Base-by-base conservation (phyloP, 805 yeast species). In the Brettanomyces anomalus region DNA sequence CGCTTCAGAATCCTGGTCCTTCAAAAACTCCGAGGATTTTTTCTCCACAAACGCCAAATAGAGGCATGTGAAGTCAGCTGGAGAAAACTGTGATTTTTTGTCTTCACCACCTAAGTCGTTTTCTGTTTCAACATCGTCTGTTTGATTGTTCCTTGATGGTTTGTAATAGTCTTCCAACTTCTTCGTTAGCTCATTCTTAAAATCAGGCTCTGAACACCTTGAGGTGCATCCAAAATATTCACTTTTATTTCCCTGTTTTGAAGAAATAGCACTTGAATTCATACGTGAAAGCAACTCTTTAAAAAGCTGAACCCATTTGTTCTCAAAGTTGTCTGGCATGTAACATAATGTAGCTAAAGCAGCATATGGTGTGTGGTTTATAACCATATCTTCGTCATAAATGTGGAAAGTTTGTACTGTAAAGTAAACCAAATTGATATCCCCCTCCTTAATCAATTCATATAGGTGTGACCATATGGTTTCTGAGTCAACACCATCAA, bases 311-410 rank as follows among this genome's bases (percentile, higher is more conserved):
- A 71, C 53, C 67, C 79, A 70, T n/a, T 43, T 35, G 3, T 40
- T 28, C 19, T 59, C 53, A 18, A 49, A 40, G 18, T 44, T 21
- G 6, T 52, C 41, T 6, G 43, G 17, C 18, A 50, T 54, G 17
- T 57, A 53, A 3, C 67, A 44, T 18, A 82, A 54, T 2, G 71
- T 45, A 1, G 73, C 64, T 15, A 51, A 37, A 6, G 43, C 19
- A 0, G 84, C 70, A 36, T 86, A 60, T 0, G 97, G 97, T 6
- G 84, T 64, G 56, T 90, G 96, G 16, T 73, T 70, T 0, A 77
- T 65, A 6, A 81, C 62, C 83, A 87, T 86, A 48, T 88, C 97
- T 51, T 88, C 97, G 49, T 90, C 98, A 35, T 74, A 76, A 24
- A 88, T 77, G 49, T 85, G 76, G 64, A 86, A 90, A 42, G 72